Evolutionary conservation across 2,329 filamentous ascomycete genomes (phyloP), one percentile per base, ranked within the genome.

Genomic region (Stagonosporopsis rhizophila): DNA sequence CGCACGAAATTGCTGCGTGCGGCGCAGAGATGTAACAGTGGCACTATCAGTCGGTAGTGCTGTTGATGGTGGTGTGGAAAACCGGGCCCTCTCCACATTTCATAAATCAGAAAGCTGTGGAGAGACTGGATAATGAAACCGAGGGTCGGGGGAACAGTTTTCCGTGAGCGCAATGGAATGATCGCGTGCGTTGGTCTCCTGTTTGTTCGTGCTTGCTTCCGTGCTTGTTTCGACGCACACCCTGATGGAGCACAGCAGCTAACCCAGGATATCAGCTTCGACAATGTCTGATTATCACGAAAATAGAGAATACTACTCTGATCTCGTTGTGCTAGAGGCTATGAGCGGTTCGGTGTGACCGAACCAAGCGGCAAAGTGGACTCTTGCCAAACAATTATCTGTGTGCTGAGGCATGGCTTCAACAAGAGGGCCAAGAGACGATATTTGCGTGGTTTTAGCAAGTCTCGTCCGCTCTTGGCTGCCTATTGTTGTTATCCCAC

Each of bases 51-150:
- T 23, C 38, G 23, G 35, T 39, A 34, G 46, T 25, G 30, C 44
- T 49, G 25, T 22, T 50, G 35, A 51, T 51, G 46, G 53, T 19
- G 53, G 41, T 51, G 47, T 51, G 47, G 52, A 52, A 52, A 52
- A 52, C 9, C 44, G 49, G 50, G 39, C 38, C 47, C 32, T 51
- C 47, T 51, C 53, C 53, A 56, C 53, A 47, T 30, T 51, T 51
- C 22, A 51, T 51, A 42, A 32, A 7, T 37, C 34, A 41, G 2
- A 32, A 35, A 23, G 30, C 27, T 51, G 46, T 41, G 52, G 46
- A 51, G 47, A 56, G 37, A 22, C 27, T 19, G 42, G 39, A 38
- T 19, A 34, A 30, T 32, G 41, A 38, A 34, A 37, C 35, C 53
- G 28, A 50, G 47, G 30, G 22, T 23, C 35, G 35, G 52, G 22